Conservation (phyloP, 2,329 filamentous ascomycete genomes). For the Pezicula rhizophila region DNA sequence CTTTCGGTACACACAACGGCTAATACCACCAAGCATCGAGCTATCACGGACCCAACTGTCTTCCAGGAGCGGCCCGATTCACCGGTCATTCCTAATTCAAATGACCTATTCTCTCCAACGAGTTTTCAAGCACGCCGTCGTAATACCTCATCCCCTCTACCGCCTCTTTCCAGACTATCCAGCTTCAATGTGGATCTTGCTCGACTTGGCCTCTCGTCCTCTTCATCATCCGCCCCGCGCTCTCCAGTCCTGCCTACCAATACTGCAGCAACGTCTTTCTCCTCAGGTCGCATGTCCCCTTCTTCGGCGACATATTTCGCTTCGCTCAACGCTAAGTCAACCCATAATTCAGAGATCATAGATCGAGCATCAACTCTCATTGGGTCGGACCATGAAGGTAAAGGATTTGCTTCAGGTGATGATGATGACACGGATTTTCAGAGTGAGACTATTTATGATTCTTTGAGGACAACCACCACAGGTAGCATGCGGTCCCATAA, state of each 20-base stretch:
- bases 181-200: slow-evolving; percentile 49
- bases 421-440: slow-evolving; percentile 75
- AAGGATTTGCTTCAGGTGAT: slow-evolving; percentile 60
- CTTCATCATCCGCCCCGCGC: slow-evolving; percentile 25
- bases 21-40: slow-evolving; percentile 9
- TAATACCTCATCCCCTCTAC: slow-evolving; percentile 49
- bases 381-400: slow-evolving; percentile 63
- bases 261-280: slow-evolving; percentile 29
- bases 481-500: slow-evolving; percentile 60
- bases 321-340: slow-evolving; percentile 11
- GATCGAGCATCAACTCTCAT: slow-evolving; percentile 54
- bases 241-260: slow-evolving; percentile 24
- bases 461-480: slow-evolving; percentile 64
- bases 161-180: slow-evolving; percentile 46
- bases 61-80: slow-evolving; percentile 14
- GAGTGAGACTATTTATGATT: slow-evolving; percentile 74
- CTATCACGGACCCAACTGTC: slow-evolving; percentile 19
- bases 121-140: slow-evolving; percentile 23
- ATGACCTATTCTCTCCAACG: slow-evolving; percentile 17
- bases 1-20: slow-evolving; percentile 17
- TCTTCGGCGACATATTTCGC: slow-evolving; percentile 15
- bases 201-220: slow-evolving; percentile 38
- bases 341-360: slow-evolving; percentile 19
- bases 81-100: slow-evolving; percentile 12
- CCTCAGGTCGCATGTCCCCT: slow-evolving; percentile 38